A percentile compares a stretch with the other conserved stretches of the same genome.
Evolutionary conservation across 225 moss, liverwort and hornwort genomes (phyloP).

Genomic region (Pseudisothecium myosuroides): DNA sequence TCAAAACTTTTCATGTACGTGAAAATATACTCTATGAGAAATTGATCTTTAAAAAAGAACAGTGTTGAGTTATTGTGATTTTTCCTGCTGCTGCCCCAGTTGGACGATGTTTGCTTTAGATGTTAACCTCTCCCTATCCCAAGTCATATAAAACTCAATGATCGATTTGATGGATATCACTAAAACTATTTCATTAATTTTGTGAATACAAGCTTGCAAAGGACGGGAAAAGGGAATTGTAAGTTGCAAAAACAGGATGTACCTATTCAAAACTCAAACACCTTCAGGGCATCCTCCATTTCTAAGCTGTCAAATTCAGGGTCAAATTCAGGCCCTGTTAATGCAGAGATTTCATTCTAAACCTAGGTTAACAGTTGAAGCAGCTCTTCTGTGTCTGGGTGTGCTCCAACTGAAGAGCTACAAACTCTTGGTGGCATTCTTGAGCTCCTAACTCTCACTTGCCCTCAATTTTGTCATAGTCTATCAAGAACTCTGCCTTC

Average conservation of each 20-base stretch:
- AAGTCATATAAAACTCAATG: too few relatives aligned
- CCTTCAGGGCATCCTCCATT: not conserved
- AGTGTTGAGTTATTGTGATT: not conserved
- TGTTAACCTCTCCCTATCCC: not conserved
- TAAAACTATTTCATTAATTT: not conserved
- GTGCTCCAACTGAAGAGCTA: not conserved
- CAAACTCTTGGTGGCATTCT: not conserved
- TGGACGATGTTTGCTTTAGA: not conserved
- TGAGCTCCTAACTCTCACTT: not conserved
- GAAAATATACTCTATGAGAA: not conserved
- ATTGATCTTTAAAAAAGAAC: not conserved
- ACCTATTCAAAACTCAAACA: not conserved
- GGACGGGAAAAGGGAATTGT: not conserved
- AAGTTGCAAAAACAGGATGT: not conserved
- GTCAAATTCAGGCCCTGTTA: not conserved
- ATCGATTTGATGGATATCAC: too few relatives aligned
- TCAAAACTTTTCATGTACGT: not conserved
- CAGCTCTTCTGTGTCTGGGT: not conserved
- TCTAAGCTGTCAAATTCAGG: not conserved
- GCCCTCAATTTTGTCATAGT: too few relatives aligned
- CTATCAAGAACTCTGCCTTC: too few relatives aligned
- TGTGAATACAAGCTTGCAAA: not conserved
- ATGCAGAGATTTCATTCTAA: not conserved
- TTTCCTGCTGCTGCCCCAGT: not conserved
- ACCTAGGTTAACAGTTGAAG: not conserved